These are phyloP conservation scores for Orbilia brochopaga DNA, from an alignment of 2,329 filamentous ascomycete genomes.

Conservation along the genomic window DNA sequence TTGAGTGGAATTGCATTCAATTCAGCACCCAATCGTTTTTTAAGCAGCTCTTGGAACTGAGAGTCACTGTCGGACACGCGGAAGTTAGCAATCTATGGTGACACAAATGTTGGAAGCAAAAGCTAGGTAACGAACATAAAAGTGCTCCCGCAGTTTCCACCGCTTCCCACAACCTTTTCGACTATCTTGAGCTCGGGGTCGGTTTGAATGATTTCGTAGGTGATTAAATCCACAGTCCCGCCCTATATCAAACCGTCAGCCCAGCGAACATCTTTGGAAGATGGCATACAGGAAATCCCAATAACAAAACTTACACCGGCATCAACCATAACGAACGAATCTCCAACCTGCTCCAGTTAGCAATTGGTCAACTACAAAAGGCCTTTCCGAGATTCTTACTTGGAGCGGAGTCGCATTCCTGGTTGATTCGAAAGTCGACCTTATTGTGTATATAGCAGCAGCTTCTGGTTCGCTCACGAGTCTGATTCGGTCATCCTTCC, in stretches of 20 bases:
- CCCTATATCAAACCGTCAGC: slow-evolving; percentile 52
- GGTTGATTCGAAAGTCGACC: slow-evolving; percentile 46
- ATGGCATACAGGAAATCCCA: neutral
- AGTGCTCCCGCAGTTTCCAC: slow-evolving; percentile 76
- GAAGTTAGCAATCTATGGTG: neutral
- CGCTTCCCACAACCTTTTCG: slow-evolving; percentile 79
- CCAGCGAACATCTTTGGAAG: too few relatives aligned
- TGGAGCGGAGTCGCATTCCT: slow-evolving; percentile 24
- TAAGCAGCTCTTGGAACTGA: slow-evolving; percentile 78
- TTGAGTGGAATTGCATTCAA: slow-evolving; percentile 69
- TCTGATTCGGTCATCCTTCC: slow-evolving; percentile 49
- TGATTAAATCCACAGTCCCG: slow-evolving; percentile 60
- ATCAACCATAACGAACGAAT: slow-evolving; percentile 64
- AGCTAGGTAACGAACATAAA: slow-evolving; percentile 71
- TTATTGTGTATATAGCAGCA: slow-evolving; percentile 55
- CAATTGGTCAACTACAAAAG: slow-evolving; percentile 3
- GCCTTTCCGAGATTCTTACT: slow-evolving; percentile 4
- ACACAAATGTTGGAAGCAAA: neutral
- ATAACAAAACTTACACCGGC: slow-evolving; percentile 63
- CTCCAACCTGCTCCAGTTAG: slow-evolving; percentile 58
- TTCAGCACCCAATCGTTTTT: slow-evolving; percentile 67
- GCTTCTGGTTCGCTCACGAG: slow-evolving; percentile 56
- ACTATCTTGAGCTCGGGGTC: slow-evolving; percentile 72
- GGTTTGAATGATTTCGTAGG: slow-evolving; percentile 76
- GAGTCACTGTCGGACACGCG: slow-evolving; percentile 52